Percentiles rank a stretch among this genome's conserved stretches.
phyloP scores from a whole-genome alignment of 2,329 filamentous ascomycete genomes.

The Fusarium sp. region DNA sequence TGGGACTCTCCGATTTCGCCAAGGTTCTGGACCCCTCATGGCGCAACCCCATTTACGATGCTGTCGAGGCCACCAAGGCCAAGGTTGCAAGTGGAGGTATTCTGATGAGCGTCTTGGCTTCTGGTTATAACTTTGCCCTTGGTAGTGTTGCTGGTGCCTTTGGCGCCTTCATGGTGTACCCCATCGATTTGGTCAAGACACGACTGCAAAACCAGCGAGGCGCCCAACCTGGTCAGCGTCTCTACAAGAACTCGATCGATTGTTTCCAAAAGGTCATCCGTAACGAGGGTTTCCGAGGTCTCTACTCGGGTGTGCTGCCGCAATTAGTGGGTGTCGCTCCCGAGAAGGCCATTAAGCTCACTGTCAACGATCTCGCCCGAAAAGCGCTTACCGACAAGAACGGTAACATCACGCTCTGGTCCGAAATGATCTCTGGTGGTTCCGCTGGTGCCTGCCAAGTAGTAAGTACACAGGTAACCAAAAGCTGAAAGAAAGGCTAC shows the following conservation, averaged over 20 bases:
- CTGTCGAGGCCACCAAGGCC: conserved; percentile 60
- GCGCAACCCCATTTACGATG: conserved; percentile 71
- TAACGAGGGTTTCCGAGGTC: conserved; percentile 88
- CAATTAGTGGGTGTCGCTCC: conserved; percentile 98
- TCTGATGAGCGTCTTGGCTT: conserved; percentile 71
- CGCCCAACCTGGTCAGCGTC: conserved; percentile 80
- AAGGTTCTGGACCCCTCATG: conserved; percentile 96
- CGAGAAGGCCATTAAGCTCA: conserved; percentile 99
- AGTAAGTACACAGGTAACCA: conserved; percentile 64
- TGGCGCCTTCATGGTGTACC: conserved; percentile 99
- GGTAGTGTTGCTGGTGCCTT: conserved; percentile 94
- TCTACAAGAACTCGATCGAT: conserved; percentile 98
- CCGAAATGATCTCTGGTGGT: conserved; percentile 89
- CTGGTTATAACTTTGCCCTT: conserved; percentile 88
- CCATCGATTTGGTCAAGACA: conserved; percentile 98
- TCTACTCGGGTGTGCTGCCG: conserved; percentile 95
- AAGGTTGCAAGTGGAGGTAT: conserved; percentile 52
- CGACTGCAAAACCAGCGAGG: conserved; percentile 97
- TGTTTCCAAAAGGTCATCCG: conserved; percentile 92
- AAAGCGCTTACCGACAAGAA: conserved; percentile 79
- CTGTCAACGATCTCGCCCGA: conserved; percentile 94
- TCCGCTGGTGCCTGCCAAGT: conserved; percentile 94
- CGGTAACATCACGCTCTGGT: conserved; percentile 74
- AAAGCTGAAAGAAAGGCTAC: background rate
- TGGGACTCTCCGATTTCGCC: conserved; percentile 86